Percentiles rank a stretch among this genome's conserved stretches.
phyloP scores from a whole-genome alignment of 768 basidiomycete species.

The Tulasnella sp. region DNA sequence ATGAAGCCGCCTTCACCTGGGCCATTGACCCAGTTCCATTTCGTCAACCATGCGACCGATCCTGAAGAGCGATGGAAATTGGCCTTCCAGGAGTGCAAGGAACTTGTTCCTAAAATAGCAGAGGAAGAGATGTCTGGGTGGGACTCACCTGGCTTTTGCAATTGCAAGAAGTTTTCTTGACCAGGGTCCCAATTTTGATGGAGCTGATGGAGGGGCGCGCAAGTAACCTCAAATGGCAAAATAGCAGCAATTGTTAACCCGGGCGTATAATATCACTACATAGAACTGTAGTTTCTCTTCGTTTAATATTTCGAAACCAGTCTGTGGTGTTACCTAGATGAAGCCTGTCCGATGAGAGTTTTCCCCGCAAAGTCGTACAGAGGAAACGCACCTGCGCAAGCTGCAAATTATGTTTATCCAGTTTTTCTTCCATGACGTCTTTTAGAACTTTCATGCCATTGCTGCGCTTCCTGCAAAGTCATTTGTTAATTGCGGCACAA shows the following conservation, averaged over 20 bases:
- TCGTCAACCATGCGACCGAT: not conserved
- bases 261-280: constrained; percentile 31
- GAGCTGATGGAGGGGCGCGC: too few relatives aligned
- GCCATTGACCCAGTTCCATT: not conserved
- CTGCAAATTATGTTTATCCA: constrained; percentile 98
- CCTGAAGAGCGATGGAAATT: not conserved
- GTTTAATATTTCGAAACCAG: constrained; percentile 86
- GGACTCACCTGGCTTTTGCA: too few relatives aligned
- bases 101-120: too few relatives aligned
- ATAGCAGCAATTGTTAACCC: not conserved
- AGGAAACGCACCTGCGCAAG: constrained; percentile 70
- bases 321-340: constrained; percentile 66
- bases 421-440: constrained; percentile 99
- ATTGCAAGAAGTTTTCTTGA: too few relatives aligned
- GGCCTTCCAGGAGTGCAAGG: not conserved
- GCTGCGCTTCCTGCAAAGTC: constrained; percentile 82
- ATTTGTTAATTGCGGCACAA: constrained; percentile 64
- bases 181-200: too few relatives aligned
- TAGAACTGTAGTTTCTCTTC: constrained; percentile 75
- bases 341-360: not conserved
- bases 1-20: not conserved
- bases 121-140: too few relatives aligned
- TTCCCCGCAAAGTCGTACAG: not conserved
- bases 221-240: too few relatives aligned
- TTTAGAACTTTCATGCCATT: constrained; percentile 83